Conservation (phyloP, 768 basidiomycete species). For the Russula sp. region DNA sequence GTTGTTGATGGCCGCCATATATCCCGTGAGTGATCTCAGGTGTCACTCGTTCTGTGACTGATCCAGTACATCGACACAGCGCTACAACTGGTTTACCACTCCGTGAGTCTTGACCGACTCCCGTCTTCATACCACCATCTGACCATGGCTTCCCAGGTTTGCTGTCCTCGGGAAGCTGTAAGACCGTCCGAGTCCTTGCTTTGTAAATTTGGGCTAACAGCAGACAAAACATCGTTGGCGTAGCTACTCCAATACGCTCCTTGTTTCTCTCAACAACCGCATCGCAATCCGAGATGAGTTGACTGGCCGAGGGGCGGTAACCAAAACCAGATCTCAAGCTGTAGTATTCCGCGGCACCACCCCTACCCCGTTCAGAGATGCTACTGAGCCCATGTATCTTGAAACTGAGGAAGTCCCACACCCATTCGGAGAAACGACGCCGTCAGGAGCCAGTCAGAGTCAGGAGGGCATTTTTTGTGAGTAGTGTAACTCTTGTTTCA, state of each 20-base stretch:
- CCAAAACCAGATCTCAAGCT: too few species aligned
- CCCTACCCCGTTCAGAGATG: too few species aligned
- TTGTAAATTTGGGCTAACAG: background rate
- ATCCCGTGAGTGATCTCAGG: background rate
- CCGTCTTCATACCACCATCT: background rate
- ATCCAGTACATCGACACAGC: background rate
- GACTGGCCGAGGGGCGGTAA: background rate
- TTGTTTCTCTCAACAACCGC: constrained; percentile 15
- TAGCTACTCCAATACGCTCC: constrained; percentile 12
- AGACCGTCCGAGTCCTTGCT: background rate
- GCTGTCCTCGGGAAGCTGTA: constrained; percentile 13
- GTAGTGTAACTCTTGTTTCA: too few species aligned
- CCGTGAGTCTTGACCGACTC: background rate
- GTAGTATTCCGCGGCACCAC: too few species aligned
- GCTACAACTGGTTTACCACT: constrained; percentile 8
- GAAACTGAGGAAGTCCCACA: too few species aligned
- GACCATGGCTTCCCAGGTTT: background rate
- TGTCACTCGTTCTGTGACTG: background rate
- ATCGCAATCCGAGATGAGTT: constrained; percentile 1
- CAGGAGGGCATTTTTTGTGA: too few species aligned
- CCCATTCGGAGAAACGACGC: too few species aligned
- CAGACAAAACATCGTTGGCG: background rate
- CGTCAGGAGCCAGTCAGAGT: too few species aligned
- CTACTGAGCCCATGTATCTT: too few species aligned
- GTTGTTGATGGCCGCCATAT: background rate